Evolutionary conservation across 345 rosid species (phyloP), one percentile per base, ranked within the genome.

Genomic region (Eucalyptus microcorys): DNA sequence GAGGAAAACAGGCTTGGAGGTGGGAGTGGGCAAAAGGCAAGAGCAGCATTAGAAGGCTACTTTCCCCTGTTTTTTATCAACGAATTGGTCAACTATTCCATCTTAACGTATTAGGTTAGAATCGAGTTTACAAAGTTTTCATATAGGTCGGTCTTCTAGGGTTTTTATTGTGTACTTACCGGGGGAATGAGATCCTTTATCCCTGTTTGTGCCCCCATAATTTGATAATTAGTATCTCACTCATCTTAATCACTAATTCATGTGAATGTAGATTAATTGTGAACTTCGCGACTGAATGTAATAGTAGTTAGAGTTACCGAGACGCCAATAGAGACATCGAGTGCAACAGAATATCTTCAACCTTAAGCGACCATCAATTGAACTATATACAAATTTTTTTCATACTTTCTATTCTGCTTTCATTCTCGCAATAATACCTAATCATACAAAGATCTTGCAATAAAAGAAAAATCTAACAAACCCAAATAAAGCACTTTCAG

Each of bases 311-410:
- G 5, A 52, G 57, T 52, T 52, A 52, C 0, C 1, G 2, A 52
- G 26, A 21, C 5, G 2, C 10, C 24, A 52, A 52, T 37, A 1
- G 12, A 37, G 8, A 21, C 40, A 71, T 37, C 8, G 8, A 10
- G 1, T 0, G 8, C 0, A 1, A 71, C 2, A 1, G 8, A 71
- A 0, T 0, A 37, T 37, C 45, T 76, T 42, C 45, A 76, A 76
- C 27, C 47, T 76, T 21, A 37, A 0, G 27, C 14, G 27, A 19
- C 27, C 27, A 55, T 55, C 43, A 37, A 7, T 6, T 76, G 83
- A 40, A 76, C 13, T 11, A 40, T 0, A 21, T 21, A 42, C 83
- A 10, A 37, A 9, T 2, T 9, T 71, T 37, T 37, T 2, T 76
- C 83, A 0, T 76, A 0, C 83, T 76, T 76, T 5, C 83, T 40